These are phyloP conservation scores for Vitis hybrid DNA, from an alignment of 177 flowering plant species.

Conservation along the genomic window DNA sequence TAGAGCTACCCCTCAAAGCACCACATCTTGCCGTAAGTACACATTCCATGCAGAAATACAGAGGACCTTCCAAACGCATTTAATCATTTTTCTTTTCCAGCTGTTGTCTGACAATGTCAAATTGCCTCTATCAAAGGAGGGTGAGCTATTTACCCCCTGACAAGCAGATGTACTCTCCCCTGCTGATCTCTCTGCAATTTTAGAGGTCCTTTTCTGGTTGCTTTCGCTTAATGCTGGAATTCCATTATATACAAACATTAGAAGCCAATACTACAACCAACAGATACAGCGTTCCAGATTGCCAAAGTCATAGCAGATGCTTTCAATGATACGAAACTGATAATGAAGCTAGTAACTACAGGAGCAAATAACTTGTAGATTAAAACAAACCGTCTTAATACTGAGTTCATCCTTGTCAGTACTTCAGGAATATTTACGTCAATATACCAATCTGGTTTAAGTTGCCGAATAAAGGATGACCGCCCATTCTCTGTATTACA, in stretches of 20 bases:
- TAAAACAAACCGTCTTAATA: conserved; percentile 72
- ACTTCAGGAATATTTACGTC: conserved; percentile 27
- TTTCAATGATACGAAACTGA: conserved; percentile 72
- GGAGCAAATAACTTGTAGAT: conserved; percentile 79
- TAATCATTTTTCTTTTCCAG: conserved; percentile 16
- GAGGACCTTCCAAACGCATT: conserved; percentile 29
- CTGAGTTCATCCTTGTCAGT: conserved; percentile 65
- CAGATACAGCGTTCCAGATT: conserved; percentile 61
- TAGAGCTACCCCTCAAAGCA: conserved; percentile 59
- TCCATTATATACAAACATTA: conserved; percentile 69
- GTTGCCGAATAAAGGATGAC: too few species aligned
- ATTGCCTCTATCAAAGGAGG: conserved; percentile 4
- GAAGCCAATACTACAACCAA: conserved; percentile 80
- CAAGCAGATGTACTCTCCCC: conserved; percentile 19
- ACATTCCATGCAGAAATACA: conserved; percentile 63
- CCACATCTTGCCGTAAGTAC: conserved; percentile 69
- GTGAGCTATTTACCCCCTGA: conserved; percentile 3
- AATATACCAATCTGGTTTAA: too few species aligned
- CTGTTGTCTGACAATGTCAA: conserved; percentile 9
- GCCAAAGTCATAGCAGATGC: conserved; percentile 75
- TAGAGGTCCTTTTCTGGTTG: conserved; percentile 30
- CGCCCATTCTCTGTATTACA: too few species aligned
- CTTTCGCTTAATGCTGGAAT: conserved; percentile 62
- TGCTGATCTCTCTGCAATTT: conserved; percentile 10
- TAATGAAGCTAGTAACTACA: conserved; percentile 66